phyloP scores from a whole-genome alignment of 441 rosid species.

The Rhodomyrtus psidioides region DNA sequence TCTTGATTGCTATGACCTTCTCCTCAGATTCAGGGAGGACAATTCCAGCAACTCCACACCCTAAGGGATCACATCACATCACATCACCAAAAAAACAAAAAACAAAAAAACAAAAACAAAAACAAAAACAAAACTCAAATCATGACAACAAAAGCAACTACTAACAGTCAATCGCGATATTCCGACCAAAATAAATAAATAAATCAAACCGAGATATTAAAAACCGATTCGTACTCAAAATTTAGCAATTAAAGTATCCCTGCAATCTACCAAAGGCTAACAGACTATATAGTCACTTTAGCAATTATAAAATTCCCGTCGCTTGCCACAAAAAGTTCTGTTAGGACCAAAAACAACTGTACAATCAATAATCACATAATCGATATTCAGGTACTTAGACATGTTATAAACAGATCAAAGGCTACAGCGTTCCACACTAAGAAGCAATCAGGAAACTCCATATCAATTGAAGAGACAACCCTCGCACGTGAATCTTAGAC shows the following conservation, averaged over 20 bases:
- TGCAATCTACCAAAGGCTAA: background rate
- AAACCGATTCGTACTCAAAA: background rate
- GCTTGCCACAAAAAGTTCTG: background rate
- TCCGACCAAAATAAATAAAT: too few species aligned
- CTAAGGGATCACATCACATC: slow-evolving; percentile 18
- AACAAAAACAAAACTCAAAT: background rate
- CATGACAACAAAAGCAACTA: background rate
- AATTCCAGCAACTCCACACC: slow-evolving; percentile 74
- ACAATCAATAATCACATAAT: background rate
- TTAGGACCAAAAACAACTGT: background rate
- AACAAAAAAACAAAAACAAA: too few species aligned
- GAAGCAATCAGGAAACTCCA: background rate
- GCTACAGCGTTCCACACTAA: background rate
- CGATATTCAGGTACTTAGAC: background rate
- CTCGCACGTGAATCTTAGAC: background rate
- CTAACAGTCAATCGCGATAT: background rate
- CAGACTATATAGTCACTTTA: background rate
- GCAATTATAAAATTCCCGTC: background rate
- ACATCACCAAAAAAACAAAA: too few species aligned
- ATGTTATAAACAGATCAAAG: background rate
- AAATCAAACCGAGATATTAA: too few species aligned
- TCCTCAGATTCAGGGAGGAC: slow-evolving; percentile 80
- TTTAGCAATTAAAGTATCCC: background rate
- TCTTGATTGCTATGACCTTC: slow-evolving; percentile 57
- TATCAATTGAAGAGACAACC: background rate